phyloP scores from a whole-genome alignment of 495 filamentous ascomycete species.

The Xylaria nigripes region DNA sequence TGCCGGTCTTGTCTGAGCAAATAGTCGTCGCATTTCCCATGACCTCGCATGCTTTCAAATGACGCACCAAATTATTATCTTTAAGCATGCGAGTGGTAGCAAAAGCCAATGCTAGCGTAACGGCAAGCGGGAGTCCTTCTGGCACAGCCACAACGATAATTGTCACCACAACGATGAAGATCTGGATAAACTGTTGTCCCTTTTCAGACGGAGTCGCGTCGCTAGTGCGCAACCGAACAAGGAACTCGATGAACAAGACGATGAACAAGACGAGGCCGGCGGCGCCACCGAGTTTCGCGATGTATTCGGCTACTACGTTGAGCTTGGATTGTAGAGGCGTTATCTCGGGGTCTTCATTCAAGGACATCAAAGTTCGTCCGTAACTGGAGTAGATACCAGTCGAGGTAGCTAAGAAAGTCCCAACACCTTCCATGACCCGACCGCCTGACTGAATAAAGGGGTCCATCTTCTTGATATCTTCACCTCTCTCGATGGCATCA shows the following conservation, averaged over 20 bases:
- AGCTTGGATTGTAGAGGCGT: constrained; percentile 93
- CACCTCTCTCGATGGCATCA: constrained; percentile 65
- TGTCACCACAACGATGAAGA: constrained; percentile 92
- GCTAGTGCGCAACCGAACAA: constrained; percentile 52
- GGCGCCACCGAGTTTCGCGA: constrained; percentile 83
- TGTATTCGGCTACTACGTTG: constrained; percentile 83
- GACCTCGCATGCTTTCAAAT: constrained; percentile 90
- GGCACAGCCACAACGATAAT: constrained; percentile 94
- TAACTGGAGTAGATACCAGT: constrained; percentile 82
- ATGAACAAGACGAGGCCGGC: constrained; percentile 79
- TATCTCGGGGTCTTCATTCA: constrained; percentile 81
- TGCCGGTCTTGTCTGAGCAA: constrained; percentile 96
- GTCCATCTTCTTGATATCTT: constrained; percentile 74
- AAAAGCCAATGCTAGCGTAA: constrained; percentile 88
- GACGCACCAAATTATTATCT: constrained; percentile 88
- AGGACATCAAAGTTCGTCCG: constrained; percentile 89
- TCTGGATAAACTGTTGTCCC: constrained; percentile 79
- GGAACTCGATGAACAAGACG: constrained; percentile 88
- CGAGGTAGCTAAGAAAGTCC: constrained; percentile 78
- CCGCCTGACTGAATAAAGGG: constrained; percentile 91
- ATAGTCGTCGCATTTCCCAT: constrained; percentile 97
- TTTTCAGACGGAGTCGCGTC: constrained; percentile 59
- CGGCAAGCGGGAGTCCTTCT: constrained; percentile 85
- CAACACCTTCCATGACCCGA: constrained; percentile 86
- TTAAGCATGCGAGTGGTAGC: constrained; percentile 92